Percentiles rank a stretch among this genome's conserved stretches.
Evolutionary conservation across 1,284 basidiomycete species (phyloP).

Genomic region (Apiotrichum montevideense): DNA sequence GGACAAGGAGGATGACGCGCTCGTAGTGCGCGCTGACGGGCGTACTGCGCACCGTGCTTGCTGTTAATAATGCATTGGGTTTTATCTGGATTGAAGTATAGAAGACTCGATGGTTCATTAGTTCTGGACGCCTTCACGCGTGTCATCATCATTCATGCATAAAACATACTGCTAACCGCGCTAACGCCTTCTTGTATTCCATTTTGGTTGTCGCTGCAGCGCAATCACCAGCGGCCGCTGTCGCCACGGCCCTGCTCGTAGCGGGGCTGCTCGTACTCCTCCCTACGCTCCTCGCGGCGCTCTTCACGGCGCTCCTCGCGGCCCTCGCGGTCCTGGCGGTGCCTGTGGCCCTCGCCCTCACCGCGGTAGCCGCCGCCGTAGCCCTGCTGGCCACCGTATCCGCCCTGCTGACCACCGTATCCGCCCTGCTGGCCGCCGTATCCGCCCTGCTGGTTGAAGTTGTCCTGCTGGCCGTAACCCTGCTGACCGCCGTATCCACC

Average conservation of each 20-base stretch:
- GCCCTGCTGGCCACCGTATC: background rate
- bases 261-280: background rate
- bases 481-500: too few relatives aligned
- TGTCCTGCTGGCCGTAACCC: background rate
- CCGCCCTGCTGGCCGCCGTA: background rate
- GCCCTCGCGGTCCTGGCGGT: background rate
- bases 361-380: slow-evolving; percentile 4
- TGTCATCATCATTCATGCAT: too few relatives aligned
- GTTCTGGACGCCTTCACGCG: too few relatives aligned
- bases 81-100: too few relatives aligned
- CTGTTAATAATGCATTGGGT: too few relatives aligned
- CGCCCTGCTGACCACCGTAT: slow-evolving; percentile 3
- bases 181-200: too few relatives aligned
- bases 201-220: too few relatives aligned
- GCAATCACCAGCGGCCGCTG: background rate
- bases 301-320: slow-evolving; percentile 5
- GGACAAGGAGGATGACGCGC: background rate
- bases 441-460: too few relatives aligned
- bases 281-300: background rate
- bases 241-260: background rate
- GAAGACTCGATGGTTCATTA: too few relatives aligned
- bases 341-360: slow-evolving; percentile 5
- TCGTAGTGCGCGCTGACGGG: background rate
- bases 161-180: too few relatives aligned
- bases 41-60: background rate